Evolutionary conservation across 2,329 filamentous ascomycete species (phyloP).

Genomic region (Claviceps arundinis): DNA sequence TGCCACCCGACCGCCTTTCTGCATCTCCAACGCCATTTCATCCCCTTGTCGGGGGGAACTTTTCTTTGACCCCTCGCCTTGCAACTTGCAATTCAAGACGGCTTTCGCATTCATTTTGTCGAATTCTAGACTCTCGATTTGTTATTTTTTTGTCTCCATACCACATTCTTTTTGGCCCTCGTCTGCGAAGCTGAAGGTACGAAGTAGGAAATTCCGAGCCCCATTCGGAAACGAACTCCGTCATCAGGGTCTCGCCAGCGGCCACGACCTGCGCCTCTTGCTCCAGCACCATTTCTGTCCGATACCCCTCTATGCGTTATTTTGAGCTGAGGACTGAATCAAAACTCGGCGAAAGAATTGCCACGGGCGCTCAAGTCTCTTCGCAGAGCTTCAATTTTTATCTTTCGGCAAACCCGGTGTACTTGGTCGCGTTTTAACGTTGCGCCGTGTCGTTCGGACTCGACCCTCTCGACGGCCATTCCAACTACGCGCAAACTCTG

Average conservation of each 20-base stretch:
- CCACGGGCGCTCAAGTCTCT: not conserved
- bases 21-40: not conserved
- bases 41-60: not conserved
- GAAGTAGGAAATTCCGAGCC: not conserved
- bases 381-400: not conserved
- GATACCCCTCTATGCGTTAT: not conserved
- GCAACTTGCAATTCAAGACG: not conserved
- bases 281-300: not conserved
- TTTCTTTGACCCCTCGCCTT: not conserved
- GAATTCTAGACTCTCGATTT: not conserved
- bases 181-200: not conserved
- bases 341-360: not conserved
- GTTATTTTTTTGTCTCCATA: not conserved
- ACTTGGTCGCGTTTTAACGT: not conserved
- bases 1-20: not conserved
- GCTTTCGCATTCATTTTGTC: not conserved
- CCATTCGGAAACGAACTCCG: not conserved
- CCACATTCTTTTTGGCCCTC: not conserved
- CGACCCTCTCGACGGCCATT: not conserved
- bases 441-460: not conserved
- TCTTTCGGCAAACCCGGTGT: not conserved
- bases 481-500: not conserved
- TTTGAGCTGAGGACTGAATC: conserved; percentile 12
- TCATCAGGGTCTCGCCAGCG: not conserved
- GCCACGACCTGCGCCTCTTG: not conserved